Conservation (phyloP, 345 rosid genomes). For the Sonneratia alba region DNA sequence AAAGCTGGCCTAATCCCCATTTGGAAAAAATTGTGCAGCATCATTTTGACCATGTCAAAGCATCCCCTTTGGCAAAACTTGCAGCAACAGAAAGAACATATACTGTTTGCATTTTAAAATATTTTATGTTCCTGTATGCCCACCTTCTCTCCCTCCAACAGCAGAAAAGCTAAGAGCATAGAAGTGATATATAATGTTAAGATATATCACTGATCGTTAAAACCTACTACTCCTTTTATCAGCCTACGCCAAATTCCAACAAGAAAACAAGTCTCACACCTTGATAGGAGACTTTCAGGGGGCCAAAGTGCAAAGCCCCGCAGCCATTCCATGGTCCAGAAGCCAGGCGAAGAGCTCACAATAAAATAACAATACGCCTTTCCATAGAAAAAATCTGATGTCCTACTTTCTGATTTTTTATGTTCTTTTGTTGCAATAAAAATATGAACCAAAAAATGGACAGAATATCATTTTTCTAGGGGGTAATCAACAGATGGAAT, state of each 20-base stretch:
- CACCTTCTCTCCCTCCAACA: not conserved
- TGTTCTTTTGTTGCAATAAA: not conserved
- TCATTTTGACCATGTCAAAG: not conserved
- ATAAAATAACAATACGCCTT: not conserved
- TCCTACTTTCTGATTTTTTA: no score
- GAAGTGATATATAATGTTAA: not conserved
- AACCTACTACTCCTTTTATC: not conserved
- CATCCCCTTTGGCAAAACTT: not conserved
- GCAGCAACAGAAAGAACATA: not conserved
- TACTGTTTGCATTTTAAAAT: not conserved
- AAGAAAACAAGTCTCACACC: not conserved
- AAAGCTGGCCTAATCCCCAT: not conserved
- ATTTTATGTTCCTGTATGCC: not conserved
- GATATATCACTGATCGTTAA: not conserved
- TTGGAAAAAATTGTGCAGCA: not conserved
- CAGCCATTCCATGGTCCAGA: not conserved
- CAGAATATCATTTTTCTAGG: not conserved
- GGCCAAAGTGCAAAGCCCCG: not conserved
- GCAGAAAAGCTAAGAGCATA: not conserved
- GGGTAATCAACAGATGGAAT: not conserved
- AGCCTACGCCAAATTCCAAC: not conserved
- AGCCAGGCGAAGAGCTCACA: not conserved
- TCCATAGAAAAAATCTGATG: not conserved
- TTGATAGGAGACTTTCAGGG: no score
- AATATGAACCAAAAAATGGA: not conserved